Conservation (phyloP, 768 basidiomycete species). For the Boletellus ananas region DNA sequence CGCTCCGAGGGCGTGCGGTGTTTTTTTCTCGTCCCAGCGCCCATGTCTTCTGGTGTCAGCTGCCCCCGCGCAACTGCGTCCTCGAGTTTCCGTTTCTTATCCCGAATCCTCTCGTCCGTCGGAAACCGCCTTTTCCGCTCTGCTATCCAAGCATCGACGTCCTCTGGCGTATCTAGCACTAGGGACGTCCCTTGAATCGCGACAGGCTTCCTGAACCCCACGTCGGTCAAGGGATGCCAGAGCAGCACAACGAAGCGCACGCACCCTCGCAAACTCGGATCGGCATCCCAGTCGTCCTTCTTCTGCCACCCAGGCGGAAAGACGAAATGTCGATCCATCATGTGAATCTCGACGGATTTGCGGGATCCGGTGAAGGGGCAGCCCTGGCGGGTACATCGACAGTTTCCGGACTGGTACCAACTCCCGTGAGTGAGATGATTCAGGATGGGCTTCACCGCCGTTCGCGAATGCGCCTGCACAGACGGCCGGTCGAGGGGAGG, state of each 20-base stretch:
- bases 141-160: constrained; percentile 75
- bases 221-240: constrained; percentile 6
- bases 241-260: constrained; percentile 7
- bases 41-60: constrained; percentile 46
- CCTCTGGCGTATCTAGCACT: constrained; percentile 75
- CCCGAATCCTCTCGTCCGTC: constrained; percentile 59
- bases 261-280: constrained; percentile 77
- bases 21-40: constrained; percentile 42
- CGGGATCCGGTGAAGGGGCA: constrained; percentile 68
- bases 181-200: constrained; percentile 79
- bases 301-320: constrained; percentile 73
- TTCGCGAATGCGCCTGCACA: constrained; percentile 1
- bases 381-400: constrained; percentile 55
- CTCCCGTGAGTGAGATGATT: constrained; percentile 23
- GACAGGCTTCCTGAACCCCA: constrained; percentile 54
- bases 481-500: constrained; percentile 2
- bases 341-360: constrained; percentile 72
- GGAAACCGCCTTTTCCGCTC: constrained; percentile 90
- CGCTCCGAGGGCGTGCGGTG: constrained; percentile 9
- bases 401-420: constrained; percentile 66
- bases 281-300: constrained; percentile 72
- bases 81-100: constrained; percentile 76
- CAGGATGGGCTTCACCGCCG: constrained; percentile 9
- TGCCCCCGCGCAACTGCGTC: constrained; percentile 83
- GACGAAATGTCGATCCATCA: constrained; percentile 89